Evolutionary conservation across 495 filamentous ascomycete species (phyloP), one percentile per base, ranked within the genome.

Genomic region (Penicillium bovifimosum): DNA sequence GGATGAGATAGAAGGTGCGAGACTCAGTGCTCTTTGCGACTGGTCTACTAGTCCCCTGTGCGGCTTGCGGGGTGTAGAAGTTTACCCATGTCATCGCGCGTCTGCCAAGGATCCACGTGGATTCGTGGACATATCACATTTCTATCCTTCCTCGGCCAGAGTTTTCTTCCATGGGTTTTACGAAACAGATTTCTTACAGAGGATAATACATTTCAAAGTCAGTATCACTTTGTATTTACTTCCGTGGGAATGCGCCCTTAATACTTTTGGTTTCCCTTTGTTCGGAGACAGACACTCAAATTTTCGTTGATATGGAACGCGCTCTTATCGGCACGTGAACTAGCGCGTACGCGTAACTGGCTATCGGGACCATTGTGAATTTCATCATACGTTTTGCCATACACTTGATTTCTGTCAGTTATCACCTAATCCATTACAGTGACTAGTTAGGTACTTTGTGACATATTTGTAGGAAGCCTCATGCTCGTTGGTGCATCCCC

Each of bases 251-350:
- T 17, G 16, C 3, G 3, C 17, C 10, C n/a, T 26, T 43, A 17
- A 16, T 28, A 10, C 41, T 31, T 9, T 14, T 17, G n/a, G 5
- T 28, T 16, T 20, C 41, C 41, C 27, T 31, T 31, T n/a, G 14
- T n/a, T 17, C n/a, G n/a, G 8, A 4, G 4, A 17, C 27, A 17
- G 10, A 6, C 34, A n/a, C 34, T 11, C 6, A 13, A 18, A n/a
- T 16, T 43, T 9, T 14, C 1, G 10, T 28, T 36, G 32, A 36
- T 28, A 27, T 27, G 18, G 18, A 10, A 36, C n/a, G 27, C 32
- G 20, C 11, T 27, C 24, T 55, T 56, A 59, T 59, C 53, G 16
- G 9, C 47, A 55, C 53, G 56, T 59, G 56, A 52, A 35, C 10
- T 2, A 27, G 36, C 56, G 47, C 39, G 28, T 41, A 43, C 39